Base-by-base conservation (phyloP, 768 basidiomycete species). In the Mycena chlorophos region DNA sequence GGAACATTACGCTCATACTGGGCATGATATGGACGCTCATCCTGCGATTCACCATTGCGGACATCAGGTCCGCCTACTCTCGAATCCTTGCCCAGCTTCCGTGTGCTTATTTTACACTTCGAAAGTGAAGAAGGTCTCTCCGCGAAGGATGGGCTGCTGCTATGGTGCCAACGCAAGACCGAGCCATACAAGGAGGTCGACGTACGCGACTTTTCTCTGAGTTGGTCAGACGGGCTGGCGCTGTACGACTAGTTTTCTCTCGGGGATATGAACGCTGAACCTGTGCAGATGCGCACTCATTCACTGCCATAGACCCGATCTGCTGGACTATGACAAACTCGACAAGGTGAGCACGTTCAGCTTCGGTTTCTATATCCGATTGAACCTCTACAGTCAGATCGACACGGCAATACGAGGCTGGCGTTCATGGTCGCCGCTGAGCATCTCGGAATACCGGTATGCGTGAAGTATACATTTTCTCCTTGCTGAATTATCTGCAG, bases 1-100 rank as follows among this genome's bases (percentile, higher is more conserved):
- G 95, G n/a, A 97, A 96, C 70, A 72, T 95, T 60, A 99, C 98
- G 73, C 88, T 99, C 52, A 98, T 96, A 49, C 83, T 98, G n/a
- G 95, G 94, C 28, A 93, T 95, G 95, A 98, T 99, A 61, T 98
- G 97, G 97, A 96, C 93, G 0, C 81, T 98, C 31, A 94, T 99
- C 66, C 80, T 98, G 28, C 88, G 96, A 13, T 98, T 98, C 71
- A 97, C 95, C 4, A 98, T 99, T 61, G 95, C 97, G 22, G 94
- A 95, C 65, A 98, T 99, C 76, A 97, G 88, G 95, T 94, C 61
- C 57, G 85, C 74, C 45, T 14, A 19, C 29, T 16, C 20, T 14
- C 22, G 16, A 28, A 29, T 16, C 50, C 17, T 47, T 39, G n/a
- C 48, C 50, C 25, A 49, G 42, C 37, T 6, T 49, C 17, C 47